Conservation (phyloP, 768 basidiomycete genomes). For the Amanita jacksonii region DNA sequence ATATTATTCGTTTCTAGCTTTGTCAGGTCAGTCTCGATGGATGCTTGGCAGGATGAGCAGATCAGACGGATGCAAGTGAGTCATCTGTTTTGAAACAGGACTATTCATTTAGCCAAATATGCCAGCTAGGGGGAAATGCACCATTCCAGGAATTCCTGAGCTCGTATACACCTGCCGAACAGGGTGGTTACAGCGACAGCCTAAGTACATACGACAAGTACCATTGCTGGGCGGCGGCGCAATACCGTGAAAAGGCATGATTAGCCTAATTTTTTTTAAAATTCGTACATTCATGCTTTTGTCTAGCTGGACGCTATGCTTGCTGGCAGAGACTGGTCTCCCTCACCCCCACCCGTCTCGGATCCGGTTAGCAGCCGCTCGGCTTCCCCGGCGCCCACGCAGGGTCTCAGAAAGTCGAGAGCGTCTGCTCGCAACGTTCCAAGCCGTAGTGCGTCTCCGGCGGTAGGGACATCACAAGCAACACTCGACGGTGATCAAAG, state of each 20-base stretch:
- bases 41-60: conserved; percentile 90
- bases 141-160: conserved; percentile 74
- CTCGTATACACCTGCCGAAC: conserved; percentile 53
- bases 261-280: conserved; percentile 4
- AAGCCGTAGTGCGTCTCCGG: conserved; percentile 47
- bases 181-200: conserved; percentile 59
- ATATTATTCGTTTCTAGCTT: conserved; percentile 43
- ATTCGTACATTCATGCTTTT: conserved; percentile 13
- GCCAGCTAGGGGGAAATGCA: conserved; percentile 79
- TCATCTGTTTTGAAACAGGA: conserved; percentile 5
- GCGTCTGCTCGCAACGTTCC: conserved; percentile 46
- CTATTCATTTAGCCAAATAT: conserved; percentile 8
- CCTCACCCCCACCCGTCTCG: conserved; percentile 56
- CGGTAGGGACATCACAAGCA: conserved; percentile 31
- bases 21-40: conserved; percentile 92
- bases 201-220: conserved; percentile 69
- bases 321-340: conserved; percentile 71
- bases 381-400: conserved; percentile 53
- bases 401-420: conserved; percentile 83
- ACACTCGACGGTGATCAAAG: conserved; percentile 53
- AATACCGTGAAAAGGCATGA: conserved; percentile 88
- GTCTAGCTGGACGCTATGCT: conserved; percentile 67
- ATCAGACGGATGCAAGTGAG: conserved; percentile 81
- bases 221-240: conserved; percentile 88
- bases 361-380: conserved; percentile 27